These are phyloP conservation scores for Flaveria sonorensis DNA, from an alignment of 129 eudicot genomes.

Conservation along the genomic window DNA sequence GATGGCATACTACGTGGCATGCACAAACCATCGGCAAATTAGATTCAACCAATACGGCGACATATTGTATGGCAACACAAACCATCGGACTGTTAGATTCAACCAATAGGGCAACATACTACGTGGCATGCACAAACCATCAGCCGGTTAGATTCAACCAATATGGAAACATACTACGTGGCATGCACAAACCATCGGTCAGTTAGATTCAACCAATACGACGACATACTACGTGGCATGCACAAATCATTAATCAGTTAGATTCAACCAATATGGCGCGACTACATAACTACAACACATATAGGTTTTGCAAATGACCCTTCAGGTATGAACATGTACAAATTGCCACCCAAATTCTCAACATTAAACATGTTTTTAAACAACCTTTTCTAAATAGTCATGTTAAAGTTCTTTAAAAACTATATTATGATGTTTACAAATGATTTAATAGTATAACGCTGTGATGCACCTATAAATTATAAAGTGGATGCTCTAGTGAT, in stretches of 20 bases:
- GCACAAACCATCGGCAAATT: too few species aligned
- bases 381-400: not conserved
- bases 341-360: not conserved
- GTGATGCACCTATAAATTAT: too few species aligned
- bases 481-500: not conserved
- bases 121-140: too few species aligned
- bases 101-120: too few species aligned
- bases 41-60: too few species aligned
- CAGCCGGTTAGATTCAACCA: too few species aligned
- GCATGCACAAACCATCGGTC: too few species aligned
- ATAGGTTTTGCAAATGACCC: constrained; percentile 2
- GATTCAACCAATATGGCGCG: constrained; percentile 32
- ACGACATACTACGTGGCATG: constrained; percentile 34
- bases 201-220: too few species aligned
- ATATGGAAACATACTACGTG: too few species aligned
- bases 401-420: not conserved
- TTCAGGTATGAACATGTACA: constrained; percentile 8
- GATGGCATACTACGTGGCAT: too few species aligned
- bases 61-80: too few species aligned
- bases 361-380: not conserved
- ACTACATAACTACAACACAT: constrained; percentile 20
- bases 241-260: constrained; percentile 38
- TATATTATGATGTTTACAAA: not conserved
- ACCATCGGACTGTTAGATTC: too few species aligned
- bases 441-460: not conserved